phyloP scores from a whole-genome alignment of 2,329 filamentous ascomycete genomes.

The Aspergillus sp. region DNA sequence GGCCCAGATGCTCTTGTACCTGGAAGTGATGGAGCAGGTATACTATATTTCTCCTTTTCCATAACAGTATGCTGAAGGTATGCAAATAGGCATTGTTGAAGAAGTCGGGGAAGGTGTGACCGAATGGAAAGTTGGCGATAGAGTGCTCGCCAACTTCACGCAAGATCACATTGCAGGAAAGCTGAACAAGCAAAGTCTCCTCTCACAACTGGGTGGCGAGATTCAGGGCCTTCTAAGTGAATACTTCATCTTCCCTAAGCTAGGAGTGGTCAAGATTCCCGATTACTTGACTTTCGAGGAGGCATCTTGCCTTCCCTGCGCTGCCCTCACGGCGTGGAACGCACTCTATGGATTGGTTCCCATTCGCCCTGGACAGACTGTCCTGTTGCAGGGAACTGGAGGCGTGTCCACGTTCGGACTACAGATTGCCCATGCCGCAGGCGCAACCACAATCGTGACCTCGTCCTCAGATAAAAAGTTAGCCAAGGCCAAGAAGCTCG shows the following conservation, averaged over 20 bases:
- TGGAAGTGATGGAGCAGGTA: conserved; percentile 10
- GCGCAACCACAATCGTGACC: conserved; percentile 17
- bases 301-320: conserved; percentile 15
- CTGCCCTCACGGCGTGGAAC: conserved; percentile 14
- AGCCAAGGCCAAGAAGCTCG: conserved; percentile 14
- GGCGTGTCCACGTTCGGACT: conserved; percentile 12
- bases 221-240: conserved; percentile 11
- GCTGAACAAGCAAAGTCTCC: neutral
- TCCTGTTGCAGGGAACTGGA: conserved; percentile 15
- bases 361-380: conserved; percentile 5
- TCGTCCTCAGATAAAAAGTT: conserved; percentile 22
- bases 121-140: conserved; percentile 4
- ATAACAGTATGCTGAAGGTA: neutral
- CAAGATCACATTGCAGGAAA: conserved; percentile 5
- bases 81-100: neutral
- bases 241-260: conserved; percentile 10
- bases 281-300: conserved; percentile 14
- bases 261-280: conserved; percentile 7
- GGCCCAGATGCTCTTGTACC: conserved; percentile 7
- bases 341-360: conserved; percentile 7
- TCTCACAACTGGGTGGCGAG: conserved; percentile 7
- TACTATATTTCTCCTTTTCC: too few species aligned
- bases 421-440: conserved; percentile 9
- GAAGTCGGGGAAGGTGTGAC: conserved; percentile 3
- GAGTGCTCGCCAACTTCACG: conserved; percentile 6